Evolutionary conservation across 345 rosid genomes (phyloP), one percentile per base, ranked within the genome.

Genomic region (Crucihimalaya himalaica): DNA sequence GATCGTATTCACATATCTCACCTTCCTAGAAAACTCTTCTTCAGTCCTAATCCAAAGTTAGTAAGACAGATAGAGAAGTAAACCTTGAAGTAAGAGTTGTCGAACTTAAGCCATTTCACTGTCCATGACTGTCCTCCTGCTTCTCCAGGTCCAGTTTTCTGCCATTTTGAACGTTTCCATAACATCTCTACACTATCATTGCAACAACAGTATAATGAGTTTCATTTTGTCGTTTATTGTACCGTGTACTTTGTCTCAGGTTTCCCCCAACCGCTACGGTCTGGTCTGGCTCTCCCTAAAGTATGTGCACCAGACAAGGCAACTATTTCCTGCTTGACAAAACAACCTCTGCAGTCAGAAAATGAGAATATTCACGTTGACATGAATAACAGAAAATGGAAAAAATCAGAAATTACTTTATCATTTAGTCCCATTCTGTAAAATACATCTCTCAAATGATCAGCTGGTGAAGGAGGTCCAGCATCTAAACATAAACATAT

Each of bases 41-140:
- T 60, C 48, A 19, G 37, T 51, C 8, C 42, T 12, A 18, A 51
- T 10, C 56, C 18, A 29, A 12, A 12, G 37, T 27, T 63, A 63
- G 43, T 52, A 32, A 54, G 48, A 48, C 48, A 27, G 42, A 31
- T 75, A 39, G 43, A 53, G 66, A 45, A 47, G 57, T 80, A 67
- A 73, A 94, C 98, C 98, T 91, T 94, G 86, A 94, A 94, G 81
- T 94, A 94, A 40, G 95, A 94, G 64, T 94, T 91, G 74, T 94
- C 97, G 78, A 94, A 94, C 79, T 89, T 89, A 78, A 94, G 85
- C 98, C 98, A 94, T 74, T 94, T 77, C 79, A 72, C 86, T 5
- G 98, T 94, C 98, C 98, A 91, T 8, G 98, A 94, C 68, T 91
- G 97, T 81, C 98, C 98, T 72, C 97, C 97, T 68, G 96, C 86